A percentile compares a stretch with the other conserved stretches of the same genome.
phyloP scores from a whole-genome alignment of 1,284 basidiomycete genomes.

The Microstroma glucosiphilum region DNA sequence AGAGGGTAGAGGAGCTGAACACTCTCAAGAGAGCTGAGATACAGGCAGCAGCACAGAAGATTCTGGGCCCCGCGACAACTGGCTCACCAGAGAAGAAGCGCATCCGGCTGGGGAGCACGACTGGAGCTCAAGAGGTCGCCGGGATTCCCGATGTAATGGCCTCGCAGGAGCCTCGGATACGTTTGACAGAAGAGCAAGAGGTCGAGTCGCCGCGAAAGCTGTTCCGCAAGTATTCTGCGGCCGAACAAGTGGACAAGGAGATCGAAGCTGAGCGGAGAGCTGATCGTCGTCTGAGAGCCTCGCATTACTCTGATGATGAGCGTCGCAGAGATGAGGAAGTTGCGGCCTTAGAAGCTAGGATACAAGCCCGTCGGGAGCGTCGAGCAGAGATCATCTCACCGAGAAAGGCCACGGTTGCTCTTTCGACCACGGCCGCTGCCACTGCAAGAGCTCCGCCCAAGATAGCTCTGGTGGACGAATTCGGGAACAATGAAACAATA shows the following conservation, averaged over 20 bases:
- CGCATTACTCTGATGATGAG: slow-evolving; percentile 2
- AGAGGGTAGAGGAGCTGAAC: too few relatives aligned
- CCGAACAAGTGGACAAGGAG: slow-evolving; percentile 31
- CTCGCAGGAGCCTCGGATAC: too few relatives aligned
- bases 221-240: slow-evolving; percentile 31
- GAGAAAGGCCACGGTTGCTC: background rate
- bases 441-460: background rate
- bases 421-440: background rate
- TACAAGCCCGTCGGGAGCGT: slow-evolving; percentile 9
- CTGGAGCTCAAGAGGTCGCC: too few relatives aligned
- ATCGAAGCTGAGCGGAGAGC: slow-evolving; percentile 17
- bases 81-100: too few relatives aligned
- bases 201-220: slow-evolving; percentile 34
- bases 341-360: slow-evolving; percentile 23
- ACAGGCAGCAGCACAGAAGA: too few relatives aligned
- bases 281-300: background rate
- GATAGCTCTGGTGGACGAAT: slow-evolving; percentile 3
- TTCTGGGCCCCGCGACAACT: too few relatives aligned
- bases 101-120: too few relatives aligned
- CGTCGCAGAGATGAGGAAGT: slow-evolving; percentile 19
- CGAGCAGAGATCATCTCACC: background rate
- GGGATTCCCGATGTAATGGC: too few relatives aligned
- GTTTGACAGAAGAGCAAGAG: background rate
- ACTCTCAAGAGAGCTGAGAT: too few relatives aligned
- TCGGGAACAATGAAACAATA: slow-evolving; percentile 1